A percentile compares a stretch with the other conserved stretches of the same genome.
Evolutionary conservation across 331 rosid species (phyloP).

Genomic region (Erythrophleum ivorense): DNA sequence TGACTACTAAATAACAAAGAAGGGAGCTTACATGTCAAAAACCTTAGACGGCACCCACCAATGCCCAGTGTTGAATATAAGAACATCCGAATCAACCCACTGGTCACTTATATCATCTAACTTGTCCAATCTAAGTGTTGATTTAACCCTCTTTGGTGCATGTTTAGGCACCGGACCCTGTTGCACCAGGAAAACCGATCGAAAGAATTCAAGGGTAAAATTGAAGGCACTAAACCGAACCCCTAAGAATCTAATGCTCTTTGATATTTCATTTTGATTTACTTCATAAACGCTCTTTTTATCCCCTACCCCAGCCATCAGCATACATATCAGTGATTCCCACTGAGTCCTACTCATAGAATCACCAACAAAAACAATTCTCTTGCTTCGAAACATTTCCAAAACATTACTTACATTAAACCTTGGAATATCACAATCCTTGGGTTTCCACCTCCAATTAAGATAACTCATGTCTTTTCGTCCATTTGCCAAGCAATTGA

Average conservation of each 20-base stretch:
- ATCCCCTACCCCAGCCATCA: conserved; percentile 85
- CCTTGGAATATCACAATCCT: conserved; percentile 61
- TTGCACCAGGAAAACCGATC: conserved; percentile 84
- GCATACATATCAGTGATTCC: conserved; percentile 87
- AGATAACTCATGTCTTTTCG: conserved; percentile 69
- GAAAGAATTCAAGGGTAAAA: conserved; percentile 76
- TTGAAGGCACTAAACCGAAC: conserved; percentile 78
- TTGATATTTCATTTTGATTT: conserved; percentile 67
- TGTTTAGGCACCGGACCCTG: conserved; percentile 62
- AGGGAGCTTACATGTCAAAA: conserved; percentile 67
- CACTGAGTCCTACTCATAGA: conserved; percentile 95
- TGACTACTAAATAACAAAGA: conserved; percentile 21
- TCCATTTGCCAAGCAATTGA: conserved; percentile 79
- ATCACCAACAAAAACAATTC: conserved; percentile 90
- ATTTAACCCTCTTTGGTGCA: conserved; percentile 80
- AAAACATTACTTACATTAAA: conserved; percentile 54
- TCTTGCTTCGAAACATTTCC: conserved; percentile 68
- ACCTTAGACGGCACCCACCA: conserved; percentile 97
- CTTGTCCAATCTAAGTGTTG: conserved; percentile 70
- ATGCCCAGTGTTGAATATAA: conserved; percentile 90
- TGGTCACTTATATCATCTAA: conserved; percentile 67
- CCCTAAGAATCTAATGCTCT: conserved; percentile 68
- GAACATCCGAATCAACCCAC: conserved; percentile 84
- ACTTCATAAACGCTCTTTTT: conserved; percentile 77
- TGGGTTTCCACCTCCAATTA: conserved; percentile 87